Base-by-base conservation (phyloP, 371 early-diverging fungal species). In the Enterocytospora artemiae region DNA sequence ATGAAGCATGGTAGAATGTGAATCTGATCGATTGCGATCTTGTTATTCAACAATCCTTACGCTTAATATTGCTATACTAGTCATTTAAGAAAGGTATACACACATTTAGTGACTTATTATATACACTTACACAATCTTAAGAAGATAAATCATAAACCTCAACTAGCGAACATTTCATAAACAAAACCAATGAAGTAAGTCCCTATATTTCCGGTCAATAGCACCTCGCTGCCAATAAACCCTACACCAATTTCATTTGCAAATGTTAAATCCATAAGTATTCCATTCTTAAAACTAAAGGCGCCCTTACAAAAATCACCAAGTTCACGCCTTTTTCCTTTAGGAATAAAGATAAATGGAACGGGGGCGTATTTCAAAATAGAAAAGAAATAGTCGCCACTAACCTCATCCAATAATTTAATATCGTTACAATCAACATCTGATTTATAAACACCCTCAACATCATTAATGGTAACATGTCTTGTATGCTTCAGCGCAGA, bases 341-440 rank as follows among this genome's bases (percentile, higher is more conserved):
- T n/a, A 12, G 63, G 59, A 25, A 63, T 30, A 45, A 64, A 63
- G 22, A 63, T 12, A 36, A 63, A 63, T 5, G 65, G 63, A 14
- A 59, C 5, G 3, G 63, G 63, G 3, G 39, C 60, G 4, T 57
- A 3, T 4, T 39, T 2, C 43, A 63, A 28, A 7, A 36, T 41
- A 3, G 5, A 7, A 46, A 12, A 63, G 63, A 63, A 63, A 12
- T 30, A n/a, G 5, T 53, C 31, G 3, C 12, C 12, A 60, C 39
- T 37, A n/a, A 41, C 60, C 7, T 5, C 9, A 4, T 24, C 12
- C 7, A 7, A 9, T 9, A 36, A 4, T 7, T 5, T 28, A 25
- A 63, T 9, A 33, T 28, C 32, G 16, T 20, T 18, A 32, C 5
- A 36, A 24, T 18, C 25, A 4, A 63, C n/a, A 18, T 18, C 41